Evolutionary conservation across 129 eudicot genomes (phyloP).

Genomic region (Glebionis coronaria): DNA sequence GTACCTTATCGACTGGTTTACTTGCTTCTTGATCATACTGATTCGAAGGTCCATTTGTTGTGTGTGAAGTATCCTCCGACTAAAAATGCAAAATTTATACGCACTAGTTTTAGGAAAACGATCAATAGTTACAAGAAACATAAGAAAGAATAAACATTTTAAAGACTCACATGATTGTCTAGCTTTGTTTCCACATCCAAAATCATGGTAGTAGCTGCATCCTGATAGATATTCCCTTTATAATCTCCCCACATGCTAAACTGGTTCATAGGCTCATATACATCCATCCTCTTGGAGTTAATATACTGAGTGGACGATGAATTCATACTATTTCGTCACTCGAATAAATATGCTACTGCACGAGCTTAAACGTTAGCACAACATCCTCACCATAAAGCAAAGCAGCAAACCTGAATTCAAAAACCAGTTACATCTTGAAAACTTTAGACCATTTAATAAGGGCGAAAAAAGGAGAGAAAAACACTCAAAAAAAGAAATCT

Average conservation of each 20-base stretch:
- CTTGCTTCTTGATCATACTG: conserved; percentile 80
- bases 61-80: conserved; percentile 90
- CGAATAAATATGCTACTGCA: conserved; percentile 26
- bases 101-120: conserved; percentile 9
- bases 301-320: conserved; percentile 67
- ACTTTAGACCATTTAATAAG: conserved; percentile 5
- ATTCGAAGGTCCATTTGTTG: conserved; percentile 57
- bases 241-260: conserved; percentile 91
- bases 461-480: background rate
- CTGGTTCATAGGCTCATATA: conserved; percentile 80
- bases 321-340: conserved; percentile 54
- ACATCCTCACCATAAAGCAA: conserved; percentile 22
- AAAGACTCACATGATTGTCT: conserved; percentile 61
- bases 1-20: conserved; percentile 85
- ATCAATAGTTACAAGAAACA: background rate
- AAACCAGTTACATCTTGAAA: background rate
- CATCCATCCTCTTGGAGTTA: conserved; percentile 73
- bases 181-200: conserved; percentile 58
- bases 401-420: conserved; percentile 26
- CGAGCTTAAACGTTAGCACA: conserved; percentile 29
- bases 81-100: conserved; percentile 21
- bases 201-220: conserved; percentile 57
- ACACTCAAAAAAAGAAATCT: background rate
- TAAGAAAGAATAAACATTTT: conserved; percentile 3
- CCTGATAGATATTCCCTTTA: conserved; percentile 59